Conservation (phyloP, 495 filamentous ascomycete species). For the Astrothelium subdiscretum region DNA sequence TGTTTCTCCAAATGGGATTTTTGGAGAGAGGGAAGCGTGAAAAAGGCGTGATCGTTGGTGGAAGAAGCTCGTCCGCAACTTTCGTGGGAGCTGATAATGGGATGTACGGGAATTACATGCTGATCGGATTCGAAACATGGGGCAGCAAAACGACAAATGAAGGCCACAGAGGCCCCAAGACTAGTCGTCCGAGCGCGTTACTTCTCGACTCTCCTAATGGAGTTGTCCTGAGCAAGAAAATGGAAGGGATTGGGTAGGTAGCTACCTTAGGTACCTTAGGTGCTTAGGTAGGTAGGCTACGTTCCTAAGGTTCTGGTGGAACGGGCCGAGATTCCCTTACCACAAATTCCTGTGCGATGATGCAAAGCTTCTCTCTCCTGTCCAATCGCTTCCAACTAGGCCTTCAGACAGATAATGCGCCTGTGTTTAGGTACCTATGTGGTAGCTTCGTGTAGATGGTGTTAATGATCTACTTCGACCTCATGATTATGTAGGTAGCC, state of each 20-base stretch:
- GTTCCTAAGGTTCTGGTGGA: too few relatives aligned
- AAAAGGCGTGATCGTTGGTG: not conserved
- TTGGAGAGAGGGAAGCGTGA: not conserved
- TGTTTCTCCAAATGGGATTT: not conserved
- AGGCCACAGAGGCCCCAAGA: not conserved
- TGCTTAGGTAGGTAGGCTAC: too few relatives aligned
- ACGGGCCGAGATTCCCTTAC: not conserved
- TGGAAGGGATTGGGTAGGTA: too few relatives aligned
- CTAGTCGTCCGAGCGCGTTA: too few relatives aligned
- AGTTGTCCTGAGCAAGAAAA: not conserved
- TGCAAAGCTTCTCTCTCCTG: not conserved
- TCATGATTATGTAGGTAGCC: too few relatives aligned
- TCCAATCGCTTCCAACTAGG: too few relatives aligned
- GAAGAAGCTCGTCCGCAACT: not conserved
- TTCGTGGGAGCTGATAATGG: not conserved
- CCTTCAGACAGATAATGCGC: too few relatives aligned
- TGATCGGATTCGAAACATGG: not conserved
- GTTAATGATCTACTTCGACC: too few relatives aligned
- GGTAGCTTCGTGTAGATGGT: too few relatives aligned
- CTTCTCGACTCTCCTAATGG: too few relatives aligned
- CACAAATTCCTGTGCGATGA: not conserved
- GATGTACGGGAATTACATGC: not conserved
- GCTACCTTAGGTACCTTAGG: too few relatives aligned
- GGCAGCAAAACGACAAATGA: not conserved
- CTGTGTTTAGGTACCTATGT: too few relatives aligned